phyloP scores from a whole-genome alignment of 140 eudicot genomes.

The Bidens hawaiensis region DNA sequence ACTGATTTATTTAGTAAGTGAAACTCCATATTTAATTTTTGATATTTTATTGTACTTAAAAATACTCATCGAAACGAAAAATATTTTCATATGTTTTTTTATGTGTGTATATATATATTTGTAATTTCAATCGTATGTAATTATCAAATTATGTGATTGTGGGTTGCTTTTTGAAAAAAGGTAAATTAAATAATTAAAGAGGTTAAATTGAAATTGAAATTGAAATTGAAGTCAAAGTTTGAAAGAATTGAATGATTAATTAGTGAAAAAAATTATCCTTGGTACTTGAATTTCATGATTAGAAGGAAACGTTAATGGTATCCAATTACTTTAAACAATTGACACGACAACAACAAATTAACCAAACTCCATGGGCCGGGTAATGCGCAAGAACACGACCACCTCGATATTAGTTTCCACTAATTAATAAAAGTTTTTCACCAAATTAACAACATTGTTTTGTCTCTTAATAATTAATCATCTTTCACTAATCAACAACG shows the following conservation, averaged over 20 bases:
- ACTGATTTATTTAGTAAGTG: too few relatives aligned
- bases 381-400: constrained; percentile 24
- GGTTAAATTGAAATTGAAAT: not conserved
- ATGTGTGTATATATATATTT: too few relatives aligned
- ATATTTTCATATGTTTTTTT: too few relatives aligned
- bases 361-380: constrained; percentile 25
- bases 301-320: constrained; percentile 11
- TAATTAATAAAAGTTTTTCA: constrained; percentile 17
- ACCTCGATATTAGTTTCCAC: constrained; percentile 21
- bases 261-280: constrained; percentile 7
- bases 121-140: too few relatives aligned
- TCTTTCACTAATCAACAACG: not conserved
- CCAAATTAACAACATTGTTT: constrained; percentile 30
- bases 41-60: too few relatives aligned
- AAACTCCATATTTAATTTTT: too few relatives aligned
- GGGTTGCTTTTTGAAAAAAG: too few relatives aligned
- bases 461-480: constrained; percentile 16
- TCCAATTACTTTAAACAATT: constrained; percentile 11
- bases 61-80: too few relatives aligned
- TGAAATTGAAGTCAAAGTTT: not conserved
- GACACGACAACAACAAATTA: constrained; percentile 27
- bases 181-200: too few relatives aligned
- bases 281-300: constrained; percentile 32
- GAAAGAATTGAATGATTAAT: not conserved
- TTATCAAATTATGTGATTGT: too few relatives aligned